Evolutionary conservation across 495 filamentous ascomycete species (phyloP).

Genomic region (Podospora sp.): DNA sequence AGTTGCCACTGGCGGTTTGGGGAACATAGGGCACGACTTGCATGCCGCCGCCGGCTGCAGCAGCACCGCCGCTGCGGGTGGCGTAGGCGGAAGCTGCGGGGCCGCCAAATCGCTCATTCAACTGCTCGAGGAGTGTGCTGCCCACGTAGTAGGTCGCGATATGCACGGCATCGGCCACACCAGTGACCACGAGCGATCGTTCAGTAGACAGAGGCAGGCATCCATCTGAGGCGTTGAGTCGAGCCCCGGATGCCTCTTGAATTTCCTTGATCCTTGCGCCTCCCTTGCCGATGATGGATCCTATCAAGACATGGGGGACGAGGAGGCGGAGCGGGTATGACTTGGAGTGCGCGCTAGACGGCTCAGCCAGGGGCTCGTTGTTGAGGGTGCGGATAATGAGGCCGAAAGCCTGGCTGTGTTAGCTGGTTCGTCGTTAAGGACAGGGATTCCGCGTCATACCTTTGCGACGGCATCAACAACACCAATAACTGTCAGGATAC

Average conservation of each 20-base stretch:
- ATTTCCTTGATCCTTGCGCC: constrained; percentile 97
- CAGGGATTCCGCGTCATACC: constrained; percentile 55
- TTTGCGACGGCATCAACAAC: constrained; percentile 95
- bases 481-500: constrained; percentile 95
- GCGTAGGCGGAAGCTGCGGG: constrained; percentile 96
- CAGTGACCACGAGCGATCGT: constrained; percentile 91
- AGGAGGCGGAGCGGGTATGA: constrained; percentile 95
- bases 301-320: constrained; percentile 95
- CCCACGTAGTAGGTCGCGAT: constrained; percentile 99
- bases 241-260: constrained; percentile 93
- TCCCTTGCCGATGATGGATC: constrained; percentile 96
- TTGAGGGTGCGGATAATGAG: constrained; percentile 97
- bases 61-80: constrained; percentile 89
- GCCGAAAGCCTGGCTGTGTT: constrained; percentile 77
- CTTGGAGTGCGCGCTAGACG: constrained; percentile 91
- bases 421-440: constrained; percentile 8
- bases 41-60: constrained; percentile 94
- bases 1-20: constrained; percentile 87
- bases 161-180: constrained; percentile 91
- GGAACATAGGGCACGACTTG: constrained; percentile 95
- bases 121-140: constrained; percentile 91
- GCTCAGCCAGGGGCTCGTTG: constrained; percentile 83
- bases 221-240: constrained; percentile 93
- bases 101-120: constrained; percentile 93
- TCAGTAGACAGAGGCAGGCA: constrained; percentile 93